phyloP scores from a whole-genome alignment of 106 monocot genomes.

The Dioscorea alata region DNA sequence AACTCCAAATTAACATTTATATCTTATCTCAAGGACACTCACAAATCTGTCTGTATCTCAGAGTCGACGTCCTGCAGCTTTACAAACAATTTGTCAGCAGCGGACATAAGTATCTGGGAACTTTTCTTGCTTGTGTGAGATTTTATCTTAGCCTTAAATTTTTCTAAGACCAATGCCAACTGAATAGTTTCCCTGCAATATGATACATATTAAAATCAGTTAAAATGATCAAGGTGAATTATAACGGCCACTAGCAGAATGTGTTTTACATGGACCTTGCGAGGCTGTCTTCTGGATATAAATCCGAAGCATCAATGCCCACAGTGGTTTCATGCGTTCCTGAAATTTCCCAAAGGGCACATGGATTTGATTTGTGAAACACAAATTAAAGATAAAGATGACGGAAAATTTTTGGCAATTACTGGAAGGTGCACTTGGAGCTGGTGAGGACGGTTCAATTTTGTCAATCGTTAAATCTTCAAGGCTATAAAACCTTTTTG shows the following conservation, averaged over 20 bases:
- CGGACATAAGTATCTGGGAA: slow-evolving; percentile 45
- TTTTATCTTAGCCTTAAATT: slow-evolving; percentile 44
- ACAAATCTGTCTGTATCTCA: slow-evolving; percentile 53
- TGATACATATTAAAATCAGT: not conserved
- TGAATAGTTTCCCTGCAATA: slow-evolving; percentile 37
- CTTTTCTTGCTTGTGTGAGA: slow-evolving; percentile 31
- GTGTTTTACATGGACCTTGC: slow-evolving; percentile 37
- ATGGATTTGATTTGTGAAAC: not conserved
- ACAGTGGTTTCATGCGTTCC: slow-evolving; percentile 34
- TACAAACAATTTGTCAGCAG: slow-evolving; percentile 25
- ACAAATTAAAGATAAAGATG: not conserved
- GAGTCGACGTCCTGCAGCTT: slow-evolving; percentile 45
- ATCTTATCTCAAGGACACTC: slow-evolving; percentile 5
- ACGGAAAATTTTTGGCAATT: slow-evolving; percentile 1
- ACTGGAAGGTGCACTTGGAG: slow-evolving; percentile 15
- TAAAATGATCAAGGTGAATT: not conserved
- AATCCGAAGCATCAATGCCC: slow-evolving; percentile 22
- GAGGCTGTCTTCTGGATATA: slow-evolving; percentile 50
- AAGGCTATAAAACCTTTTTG: slow-evolving; percentile 17
- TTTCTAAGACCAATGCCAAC: slow-evolving; percentile 29
- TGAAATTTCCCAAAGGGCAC: slow-evolving; percentile 12
- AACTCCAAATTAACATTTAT: not conserved
- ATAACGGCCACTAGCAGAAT: not conserved
- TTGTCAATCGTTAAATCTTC: slow-evolving; percentile 18
- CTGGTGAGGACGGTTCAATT: slow-evolving; percentile 23